phyloP scores from a whole-genome alignment of 768 basidiomycete genomes.

The Aureoboletus auriporus region DNA sequence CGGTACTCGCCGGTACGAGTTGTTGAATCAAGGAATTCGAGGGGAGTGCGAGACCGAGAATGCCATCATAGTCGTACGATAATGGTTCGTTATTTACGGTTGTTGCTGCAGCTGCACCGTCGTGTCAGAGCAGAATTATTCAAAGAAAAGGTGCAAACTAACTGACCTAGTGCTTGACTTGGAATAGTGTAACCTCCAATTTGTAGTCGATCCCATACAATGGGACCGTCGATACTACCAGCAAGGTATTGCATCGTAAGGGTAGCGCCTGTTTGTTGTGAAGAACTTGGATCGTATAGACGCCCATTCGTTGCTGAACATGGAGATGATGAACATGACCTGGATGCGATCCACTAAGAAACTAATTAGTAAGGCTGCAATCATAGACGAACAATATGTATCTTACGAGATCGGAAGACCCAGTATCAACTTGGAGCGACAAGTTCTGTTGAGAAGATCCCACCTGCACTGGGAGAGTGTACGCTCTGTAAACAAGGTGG shows the following conservation, averaged over 20 bases:
- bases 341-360: slow-evolving; percentile 69
- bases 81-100: slow-evolving; percentile 56
- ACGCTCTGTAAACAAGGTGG: slow-evolving; percentile 41
- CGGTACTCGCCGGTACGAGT: slow-evolving; percentile 43
- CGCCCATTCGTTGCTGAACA: slow-evolving; percentile 46
- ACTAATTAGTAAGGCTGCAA: neutral
- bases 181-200: slow-evolving; percentile 62
- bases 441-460: slow-evolving; percentile 48
- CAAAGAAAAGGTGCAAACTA: neutral
- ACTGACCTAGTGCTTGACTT: slow-evolving; percentile 67
- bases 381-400: neutral
- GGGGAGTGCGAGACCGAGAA: slow-evolving; percentile 75
- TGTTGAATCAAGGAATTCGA: slow-evolving; percentile 62
- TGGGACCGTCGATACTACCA: slow-evolving; percentile 55
- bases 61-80: slow-evolving; percentile 52
- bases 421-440: slow-evolving; percentile 73
- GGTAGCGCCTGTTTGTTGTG: slow-evolving; percentile 37
- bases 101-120: slow-evolving; percentile 51
- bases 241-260: slow-evolving; percentile 58
- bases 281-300: slow-evolving; percentile 53
- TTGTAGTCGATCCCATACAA: slow-evolving; percentile 64
- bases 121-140: neutral
- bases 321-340: slow-evolving; percentile 51
- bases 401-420: slow-evolving; percentile 75
- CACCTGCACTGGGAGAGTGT: slow-evolving; percentile 57